A percentile compares a stretch with the other conserved stretches of the same genome.
phyloP scores from a whole-genome alignment of 2,329 filamentous ascomycete genomes.

The Cucurbitaria berberidis region DNA sequence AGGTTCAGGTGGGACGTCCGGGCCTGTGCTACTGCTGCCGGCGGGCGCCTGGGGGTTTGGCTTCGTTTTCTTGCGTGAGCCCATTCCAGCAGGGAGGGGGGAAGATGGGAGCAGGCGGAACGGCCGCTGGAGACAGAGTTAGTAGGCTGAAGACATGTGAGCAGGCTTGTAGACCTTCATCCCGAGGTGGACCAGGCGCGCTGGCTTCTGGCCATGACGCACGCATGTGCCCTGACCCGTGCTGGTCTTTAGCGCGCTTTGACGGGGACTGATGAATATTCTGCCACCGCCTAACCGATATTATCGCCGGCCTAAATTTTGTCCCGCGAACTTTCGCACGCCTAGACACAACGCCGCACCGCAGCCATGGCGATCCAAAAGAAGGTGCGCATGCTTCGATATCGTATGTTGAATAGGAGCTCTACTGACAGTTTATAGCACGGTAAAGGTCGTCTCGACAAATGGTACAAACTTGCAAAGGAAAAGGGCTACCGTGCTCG shows the following conservation, averaged over 20 bases:
- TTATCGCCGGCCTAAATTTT: conserved; percentile 25
- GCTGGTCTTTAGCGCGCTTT: conserved; percentile 11
- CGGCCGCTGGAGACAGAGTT: conserved; percentile 23
- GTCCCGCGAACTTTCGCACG: conserved; percentile 25
- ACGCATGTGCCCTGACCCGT: conserved; percentile 18
- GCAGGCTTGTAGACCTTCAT: conserved; percentile 24
- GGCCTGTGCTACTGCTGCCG: conserved; percentile 12
- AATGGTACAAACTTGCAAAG: conserved; percentile 98
- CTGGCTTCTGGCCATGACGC: conserved; percentile 25
- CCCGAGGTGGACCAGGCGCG: conserved; percentile 19
- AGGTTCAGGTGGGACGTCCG: conserved; percentile 15
- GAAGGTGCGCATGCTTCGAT: conserved; percentile 62
- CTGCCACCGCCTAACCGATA: conserved; percentile 26
- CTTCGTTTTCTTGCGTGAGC: conserved; percentile 52
- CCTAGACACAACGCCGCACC: conserved; percentile 22
- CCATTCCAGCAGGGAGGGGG: conserved; percentile 37
- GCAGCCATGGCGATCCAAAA: conserved; percentile 89
- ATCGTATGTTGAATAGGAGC: too few relatives aligned
- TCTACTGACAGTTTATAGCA: conserved; percentile 61
- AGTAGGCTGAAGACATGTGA: conserved; percentile 16
- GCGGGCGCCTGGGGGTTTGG: conserved; percentile 43
- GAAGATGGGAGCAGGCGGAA: conserved; percentile 20
- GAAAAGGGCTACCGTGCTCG: conserved; percentile 96
- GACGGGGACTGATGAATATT: conserved; percentile 7
- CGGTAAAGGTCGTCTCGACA: conserved; percentile 97